Conservation (phyloP, 2,329 filamentous ascomycete species). For the Amylocarpus encephaloides region DNA sequence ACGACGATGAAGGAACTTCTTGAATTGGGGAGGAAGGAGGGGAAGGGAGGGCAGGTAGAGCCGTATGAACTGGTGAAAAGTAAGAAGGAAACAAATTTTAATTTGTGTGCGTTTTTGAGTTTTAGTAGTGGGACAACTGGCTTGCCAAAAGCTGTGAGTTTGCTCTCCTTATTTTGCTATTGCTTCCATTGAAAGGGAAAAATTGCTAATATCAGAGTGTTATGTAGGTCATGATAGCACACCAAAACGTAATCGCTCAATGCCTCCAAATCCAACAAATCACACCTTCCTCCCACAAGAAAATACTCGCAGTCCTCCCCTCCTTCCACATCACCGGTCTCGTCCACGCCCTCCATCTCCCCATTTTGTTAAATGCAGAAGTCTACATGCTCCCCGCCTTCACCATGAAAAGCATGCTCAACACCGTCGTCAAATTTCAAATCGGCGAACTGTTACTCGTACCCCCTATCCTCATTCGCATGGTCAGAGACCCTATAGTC, state of each 20-base stretch:
- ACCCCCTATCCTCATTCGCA: conserved; percentile 66
- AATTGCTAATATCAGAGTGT: conserved; percentile 4
- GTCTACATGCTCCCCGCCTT: conserved; percentile 60
- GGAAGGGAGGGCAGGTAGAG: conserved; percentile 37
- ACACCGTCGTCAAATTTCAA: conserved; percentile 57
- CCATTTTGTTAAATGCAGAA: conserved; percentile 56
- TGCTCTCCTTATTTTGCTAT: not conserved
- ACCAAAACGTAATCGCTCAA: conserved; percentile 34
- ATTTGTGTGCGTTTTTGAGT: conserved; percentile 47
- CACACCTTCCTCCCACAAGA: conserved; percentile 50
- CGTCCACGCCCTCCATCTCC: conserved; percentile 56
- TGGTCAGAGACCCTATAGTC: conserved; percentile 34
- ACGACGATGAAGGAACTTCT: conserved; percentile 39
- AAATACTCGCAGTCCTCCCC: conserved; percentile 60
- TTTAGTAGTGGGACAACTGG: conserved; percentile 52
- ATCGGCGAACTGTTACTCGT: conserved; percentile 63
- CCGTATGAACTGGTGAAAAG: conserved; percentile 41
- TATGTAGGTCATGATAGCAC: conserved; percentile 30
- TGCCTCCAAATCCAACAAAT: conserved; percentile 51
- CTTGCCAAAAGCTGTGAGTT: conserved; percentile 37
- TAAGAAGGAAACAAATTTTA: conserved; percentile 47
- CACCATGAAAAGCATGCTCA: conserved; percentile 53
- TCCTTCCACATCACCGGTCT: conserved; percentile 55
- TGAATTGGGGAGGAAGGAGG: conserved; percentile 32
- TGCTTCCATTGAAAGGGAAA: not conserved